Percentiles rank a stretch among this genome's conserved stretches.
Evolutionary conservation across 768 basidiomycete species (phyloP).

Genomic region (Nevesoporus exiguus): DNA sequence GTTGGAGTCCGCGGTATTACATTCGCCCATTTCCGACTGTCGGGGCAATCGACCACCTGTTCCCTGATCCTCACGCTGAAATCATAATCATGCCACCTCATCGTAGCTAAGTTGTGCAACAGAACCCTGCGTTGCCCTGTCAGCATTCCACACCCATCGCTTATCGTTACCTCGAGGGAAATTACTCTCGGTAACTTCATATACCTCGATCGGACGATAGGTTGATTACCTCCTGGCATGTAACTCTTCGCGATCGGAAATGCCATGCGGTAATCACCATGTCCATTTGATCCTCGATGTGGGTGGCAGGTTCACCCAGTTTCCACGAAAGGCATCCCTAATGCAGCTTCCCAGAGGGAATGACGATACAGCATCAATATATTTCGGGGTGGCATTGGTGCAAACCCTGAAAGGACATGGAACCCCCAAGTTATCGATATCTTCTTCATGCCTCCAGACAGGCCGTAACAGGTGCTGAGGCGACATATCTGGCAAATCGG

Average conservation of each 20-base stretch:
- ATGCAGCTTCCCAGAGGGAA: neutral
- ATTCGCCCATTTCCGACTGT: conserved; percentile 1
- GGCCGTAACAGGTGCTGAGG: neutral
- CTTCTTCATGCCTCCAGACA: neutral
- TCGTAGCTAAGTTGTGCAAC: conserved; percentile 3
- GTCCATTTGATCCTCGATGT: neutral
- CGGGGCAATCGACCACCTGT: neutral
- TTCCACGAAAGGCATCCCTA: conserved; percentile 3
- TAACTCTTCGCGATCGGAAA: neutral
- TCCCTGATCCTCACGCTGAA: conserved; percentile 19
- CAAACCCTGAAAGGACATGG: neutral
- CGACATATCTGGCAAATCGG: neutral
- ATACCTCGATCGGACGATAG: neutral
- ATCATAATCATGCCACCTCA: neutral
- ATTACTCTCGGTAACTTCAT: conserved; percentile 5
- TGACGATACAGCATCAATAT: neutral
- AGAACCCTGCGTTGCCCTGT: neutral
- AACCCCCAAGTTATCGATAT: no score
- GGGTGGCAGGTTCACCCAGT: conserved; percentile 2
- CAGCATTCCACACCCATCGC: neutral
- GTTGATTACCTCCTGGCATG: neutral
- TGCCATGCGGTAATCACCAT: neutral
- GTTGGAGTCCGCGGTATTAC: conserved; percentile 15
- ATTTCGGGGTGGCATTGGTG: neutral
- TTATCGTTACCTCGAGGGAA: conserved; percentile 9